These are phyloP conservation scores for bread wheat (Triticum aestivum) DNA, from an alignment of 176 grass and related monocot species.

Conservation along the genomic window DNA sequence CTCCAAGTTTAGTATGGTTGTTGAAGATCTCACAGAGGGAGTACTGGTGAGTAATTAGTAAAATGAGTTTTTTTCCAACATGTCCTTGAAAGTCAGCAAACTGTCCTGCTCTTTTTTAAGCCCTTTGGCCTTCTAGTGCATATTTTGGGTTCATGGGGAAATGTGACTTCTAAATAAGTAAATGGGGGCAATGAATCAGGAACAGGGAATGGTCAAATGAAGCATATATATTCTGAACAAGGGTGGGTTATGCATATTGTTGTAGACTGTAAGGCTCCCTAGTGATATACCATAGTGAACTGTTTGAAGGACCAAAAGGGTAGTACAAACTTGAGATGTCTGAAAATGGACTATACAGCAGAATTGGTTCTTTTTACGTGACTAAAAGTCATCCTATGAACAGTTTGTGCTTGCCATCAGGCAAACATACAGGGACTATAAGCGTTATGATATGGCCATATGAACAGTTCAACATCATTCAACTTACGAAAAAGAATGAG, in stretches of 20 bases:
- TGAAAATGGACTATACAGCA: background rate
- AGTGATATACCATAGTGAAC: background rate
- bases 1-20: slow-evolving; percentile 86
- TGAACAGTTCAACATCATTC: background rate
- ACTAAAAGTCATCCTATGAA: background rate
- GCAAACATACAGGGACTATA: background rate
- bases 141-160: background rate
- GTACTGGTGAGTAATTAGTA: slow-evolving; percentile 68
- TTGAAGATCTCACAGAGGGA: slow-evolving; percentile 96
- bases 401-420: background rate
- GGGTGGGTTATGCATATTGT: background rate
- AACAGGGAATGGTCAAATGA: background rate
- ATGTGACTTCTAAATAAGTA: background rate
- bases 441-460: background rate
- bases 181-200: background rate
- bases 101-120: background rate
- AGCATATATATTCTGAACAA: background rate
- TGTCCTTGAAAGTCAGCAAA: background rate
- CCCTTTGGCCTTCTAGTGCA: background rate
- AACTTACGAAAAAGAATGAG: background rate
- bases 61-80: background rate
- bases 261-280: background rate
- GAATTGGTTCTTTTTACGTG: too few relatives aligned
- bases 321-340: background rate
- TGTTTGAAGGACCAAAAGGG: background rate